Evolutionary conservation across 129 eudicot genomes (phyloP), one percentile per base, ranked within the genome.

Genomic region (Erigeron canadensis): DNA sequence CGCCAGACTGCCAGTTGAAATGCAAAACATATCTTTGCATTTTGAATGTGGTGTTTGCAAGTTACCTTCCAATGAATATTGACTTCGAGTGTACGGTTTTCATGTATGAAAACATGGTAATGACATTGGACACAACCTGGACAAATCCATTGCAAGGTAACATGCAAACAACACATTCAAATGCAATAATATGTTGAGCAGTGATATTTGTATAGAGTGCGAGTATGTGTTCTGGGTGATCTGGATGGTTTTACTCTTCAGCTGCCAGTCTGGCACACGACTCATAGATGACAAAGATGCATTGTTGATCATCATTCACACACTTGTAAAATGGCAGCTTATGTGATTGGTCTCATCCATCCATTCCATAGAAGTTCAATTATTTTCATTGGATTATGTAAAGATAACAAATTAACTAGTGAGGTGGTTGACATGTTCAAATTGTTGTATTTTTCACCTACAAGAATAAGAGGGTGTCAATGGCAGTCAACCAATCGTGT

Each of bases 321-420:
- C 74, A 69, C 63, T 53, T 69, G 50, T 69, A 69, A 10, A 72
- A 73, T 0, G 77, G 70, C 40, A 34, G 18, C 13, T 21, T 48
- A 28, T 4, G 50, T 47, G 77, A 73, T 17, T 61, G 77, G 77
- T 62, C 77, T 73, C 11, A 73, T 21, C 61, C 77, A 61, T 16
- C 48, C 61, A 62, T 61, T 47, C 19, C 69, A 73, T 73, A 73
- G 11, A 7, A 61, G 12, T 47, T 73, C 39, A 17, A 19, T 63
- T 45, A 21, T 71, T 22, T 41, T 71, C 56, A 71, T 71, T 56
- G 66, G 66, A 55, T 71, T 40, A 71, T 61, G 77, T 10, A 18
- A 73, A 1, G 15, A 19, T 10, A n/a, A 15, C n/a, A 21, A 19
- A 19, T 55, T 55, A 13, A 21, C 42, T 5, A 15, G 42, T 57